phyloP scores from a whole-genome alignment of 2,329 filamentous ascomycete genomes.

The Aspergillus phoenicis region DNA sequence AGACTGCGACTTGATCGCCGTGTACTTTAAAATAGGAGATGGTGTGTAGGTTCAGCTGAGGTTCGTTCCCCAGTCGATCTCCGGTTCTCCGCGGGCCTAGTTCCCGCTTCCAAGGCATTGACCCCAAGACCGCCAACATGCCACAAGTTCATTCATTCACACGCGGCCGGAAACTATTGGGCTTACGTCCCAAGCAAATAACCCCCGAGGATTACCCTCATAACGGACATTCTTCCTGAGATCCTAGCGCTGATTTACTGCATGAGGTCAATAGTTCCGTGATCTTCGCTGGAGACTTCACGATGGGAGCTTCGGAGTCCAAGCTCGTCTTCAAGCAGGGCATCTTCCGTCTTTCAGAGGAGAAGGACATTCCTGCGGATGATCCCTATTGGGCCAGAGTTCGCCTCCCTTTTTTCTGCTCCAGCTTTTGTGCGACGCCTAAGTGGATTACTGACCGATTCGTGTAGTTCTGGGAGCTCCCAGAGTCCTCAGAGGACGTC shows the following conservation, averaged over 20 bases:
- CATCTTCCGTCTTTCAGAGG: slow-evolving; percentile 94
- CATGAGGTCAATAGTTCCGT: slow-evolving; percentile 30
- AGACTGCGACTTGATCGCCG: neutral
- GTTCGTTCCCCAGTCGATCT: slow-evolving; percentile 8
- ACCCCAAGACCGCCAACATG: slow-evolving; percentile 24
- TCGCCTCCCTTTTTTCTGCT: slow-evolving; percentile 40
- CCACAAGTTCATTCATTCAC: slow-evolving; percentile 18
- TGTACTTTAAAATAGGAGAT: neutral
- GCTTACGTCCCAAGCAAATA: slow-evolving; percentile 3
- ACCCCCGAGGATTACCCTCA: neutral
- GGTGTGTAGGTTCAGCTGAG: neutral
- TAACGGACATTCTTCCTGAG: neutral
- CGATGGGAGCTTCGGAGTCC: slow-evolving; percentile 96
- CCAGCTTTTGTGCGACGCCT: neutral
- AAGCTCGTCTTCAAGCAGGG: slow-evolving; percentile 99
- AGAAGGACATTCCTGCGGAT: slow-evolving; percentile 81
- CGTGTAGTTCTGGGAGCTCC: slow-evolving; percentile 89
- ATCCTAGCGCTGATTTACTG: slow-evolving; percentile 13
- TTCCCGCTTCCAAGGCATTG: slow-evolving; percentile 22
- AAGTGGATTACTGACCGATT: neutral
- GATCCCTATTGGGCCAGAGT: slow-evolving; percentile 93
- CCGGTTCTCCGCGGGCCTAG: slow-evolving; percentile 18
- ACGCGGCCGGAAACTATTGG: slow-evolving; percentile 15
- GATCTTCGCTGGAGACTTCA: slow-evolving; percentile 32
- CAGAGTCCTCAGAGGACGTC: slow-evolving; percentile 92